Base-by-base conservation (phyloP, 805 yeast genomes). In the Zygoascus biomembranicola region DNA sequence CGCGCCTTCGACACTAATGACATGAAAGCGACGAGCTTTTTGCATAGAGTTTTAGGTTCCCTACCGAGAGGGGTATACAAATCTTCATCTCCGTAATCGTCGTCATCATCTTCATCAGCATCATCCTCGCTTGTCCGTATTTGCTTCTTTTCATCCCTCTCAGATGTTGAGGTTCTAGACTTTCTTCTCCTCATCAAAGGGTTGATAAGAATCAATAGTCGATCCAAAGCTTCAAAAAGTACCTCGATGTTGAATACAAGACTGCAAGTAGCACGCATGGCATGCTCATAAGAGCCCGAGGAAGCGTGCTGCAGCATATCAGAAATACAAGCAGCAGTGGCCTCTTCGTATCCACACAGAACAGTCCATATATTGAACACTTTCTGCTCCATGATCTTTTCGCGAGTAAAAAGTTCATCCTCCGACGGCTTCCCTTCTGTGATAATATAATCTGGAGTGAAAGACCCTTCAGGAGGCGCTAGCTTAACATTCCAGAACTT, bases 401-500 rank as follows among this genome's bases (percentile, higher is more conserved):
- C 96, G 59, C 81, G 66, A 1, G 23, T 39, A 5, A 49, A 49
- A 6, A 61, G 60, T 16, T 53, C 53, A 44, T 55, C 39, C 19
- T 52, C 49, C 13, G 56, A 50, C 19, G 52, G 32, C 10, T 56
- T 58, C 9, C 55, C 49, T 26, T 55, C 16, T 1, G 61, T 59
- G 39, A 58, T 32, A 31, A 50, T 32, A 28, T 59, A 59, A 31
- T 59, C 56, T 11, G 55, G 42, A 5, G 54, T 52, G 16, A 52
- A 55, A 14, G 31, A 28, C 9, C 47, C 46, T 14, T 59, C 58
- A 4, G 54, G 61, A 16, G 62, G 59, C 28, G 85, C 77, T 20
- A 94, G 74, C 54, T 83, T 78, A 19, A 90, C 95, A 65, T 89
- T 90, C 99, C 99, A 94, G 64, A 89, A 90, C 68, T 90, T 90